Percentiles rank a stretch among this genome's conserved stretches.
Evolutionary conservation across 352 stramenopile species (phyloP).

Genomic region (Blastocystis sp.): DNA sequence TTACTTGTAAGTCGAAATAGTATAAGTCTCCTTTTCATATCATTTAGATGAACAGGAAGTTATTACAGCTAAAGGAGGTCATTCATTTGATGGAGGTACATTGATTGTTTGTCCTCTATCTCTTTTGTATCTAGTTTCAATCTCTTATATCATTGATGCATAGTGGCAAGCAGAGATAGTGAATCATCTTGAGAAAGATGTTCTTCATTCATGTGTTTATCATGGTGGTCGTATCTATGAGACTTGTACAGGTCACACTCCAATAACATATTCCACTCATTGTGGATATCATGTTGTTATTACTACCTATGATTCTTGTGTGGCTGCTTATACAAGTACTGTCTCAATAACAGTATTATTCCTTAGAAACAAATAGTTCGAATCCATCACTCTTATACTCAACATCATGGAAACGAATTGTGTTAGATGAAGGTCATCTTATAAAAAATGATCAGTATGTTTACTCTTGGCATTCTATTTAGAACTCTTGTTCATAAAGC

Average conservation of each 20-base stretch:
- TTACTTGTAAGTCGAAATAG: constrained; percentile 60
- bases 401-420: constrained; percentile 76
- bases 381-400: constrained; percentile 50
- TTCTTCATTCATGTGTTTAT: constrained; percentile 36
- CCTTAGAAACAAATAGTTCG: neutral
- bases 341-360: neutral
- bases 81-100: constrained; percentile 67
- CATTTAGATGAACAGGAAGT: constrained; percentile 68
- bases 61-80: constrained; percentile 61
- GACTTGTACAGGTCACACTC: neutral
- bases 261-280: neutral
- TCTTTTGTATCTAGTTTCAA: constrained; percentile 71
- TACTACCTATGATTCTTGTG: constrained; percentile 62
- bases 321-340: neutral
- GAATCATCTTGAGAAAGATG: neutral
- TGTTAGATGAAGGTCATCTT: constrained; percentile 80
- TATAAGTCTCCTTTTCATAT: constrained; percentile 60
- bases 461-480: constrained; percentile 69
- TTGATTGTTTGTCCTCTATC: constrained; percentile 78
- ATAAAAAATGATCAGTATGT: constrained; percentile 79
- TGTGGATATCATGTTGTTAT: constrained; percentile 60
- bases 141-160: neutral
- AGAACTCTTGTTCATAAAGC: constrained; percentile 66
- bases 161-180: constrained; percentile 59
- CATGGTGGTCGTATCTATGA: constrained; percentile 21